Evolutionary conservation across 2,329 filamentous ascomycete genomes (phyloP).

Genomic region (Gremmenia infestans): DNA sequence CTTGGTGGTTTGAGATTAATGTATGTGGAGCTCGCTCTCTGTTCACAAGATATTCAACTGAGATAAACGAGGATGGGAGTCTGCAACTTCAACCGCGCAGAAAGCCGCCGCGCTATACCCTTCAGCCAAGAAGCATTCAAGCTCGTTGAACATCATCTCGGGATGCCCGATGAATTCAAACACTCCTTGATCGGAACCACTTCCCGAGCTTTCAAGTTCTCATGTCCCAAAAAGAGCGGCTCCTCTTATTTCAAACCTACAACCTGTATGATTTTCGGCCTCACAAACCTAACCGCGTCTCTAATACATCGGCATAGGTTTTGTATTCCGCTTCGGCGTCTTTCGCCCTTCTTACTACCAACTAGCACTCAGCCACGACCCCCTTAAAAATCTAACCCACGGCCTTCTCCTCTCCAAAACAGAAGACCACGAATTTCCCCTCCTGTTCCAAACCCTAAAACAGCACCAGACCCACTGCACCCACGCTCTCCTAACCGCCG

Average conservation of each 20-base stretch:
- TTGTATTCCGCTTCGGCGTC: constrained; percentile 3
- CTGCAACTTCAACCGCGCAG: background rate
- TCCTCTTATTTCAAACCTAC: background rate
- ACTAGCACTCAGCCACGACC: constrained; percentile 1
- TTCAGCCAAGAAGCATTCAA: background rate
- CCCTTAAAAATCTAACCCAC: background rate
- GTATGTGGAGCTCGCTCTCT: background rate
- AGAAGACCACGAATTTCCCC: background rate
- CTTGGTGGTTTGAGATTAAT: background rate
- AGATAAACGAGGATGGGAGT: background rate
- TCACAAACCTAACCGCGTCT: background rate
- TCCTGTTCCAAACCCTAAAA: background rate
- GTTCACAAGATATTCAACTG: background rate
- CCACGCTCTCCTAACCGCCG: constrained; percentile 1
- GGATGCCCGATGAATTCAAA: background rate
- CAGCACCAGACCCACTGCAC: background rate
- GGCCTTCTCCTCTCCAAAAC: background rate
- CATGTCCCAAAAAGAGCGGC: background rate
- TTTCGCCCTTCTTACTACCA: constrained; percentile 4
- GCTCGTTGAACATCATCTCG: background rate
- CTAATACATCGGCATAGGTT: background rate
- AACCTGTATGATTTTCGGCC: background rate
- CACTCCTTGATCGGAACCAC: background rate
- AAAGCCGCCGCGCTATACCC: background rate
- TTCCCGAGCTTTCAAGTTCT: background rate